Evolutionary conservation across 495 filamentous ascomycete genomes (phyloP), one percentile per base, ranked within the genome.

Genomic region (Penicilliopsis zonata): DNA sequence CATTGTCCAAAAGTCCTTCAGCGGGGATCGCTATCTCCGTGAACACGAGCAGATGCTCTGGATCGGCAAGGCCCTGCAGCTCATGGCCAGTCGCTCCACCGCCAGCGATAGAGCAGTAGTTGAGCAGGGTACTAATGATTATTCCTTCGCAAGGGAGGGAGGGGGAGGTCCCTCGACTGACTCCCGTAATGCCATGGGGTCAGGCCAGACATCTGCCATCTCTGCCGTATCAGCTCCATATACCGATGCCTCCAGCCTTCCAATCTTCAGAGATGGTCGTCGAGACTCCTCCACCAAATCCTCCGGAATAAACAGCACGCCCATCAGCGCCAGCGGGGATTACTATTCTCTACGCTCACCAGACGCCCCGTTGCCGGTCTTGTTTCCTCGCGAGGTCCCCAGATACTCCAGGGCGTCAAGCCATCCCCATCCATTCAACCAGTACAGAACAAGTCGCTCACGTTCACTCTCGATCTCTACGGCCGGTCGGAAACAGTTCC

Each of bases 41-140:
- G 75, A 80, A 46, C 75, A 80, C 44, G 75, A 80, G 46, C 75
- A 80, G 46, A 77, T 77, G 74, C 65, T 76, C 13, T 78, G 74
- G 74, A 67, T 76, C 20, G 68, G 68, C 20, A 76, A 76, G 46
- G 50, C 53, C 5, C 43, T 43, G 15, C 61, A 61, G 30, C 44
- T 54, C 37, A 63, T 59, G 51, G 50, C 54, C 23, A 53, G 34
- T 13, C 49, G 54, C 9, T 37, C 40, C 5, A 46, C 41, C 8
- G 56, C 43, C 22, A 40, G 43, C 18, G 25, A 13, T 12, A 13
- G 14, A 4, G 5, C 5, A 4, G 33, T 41, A 5, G 42, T 39
- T 21, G 57, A 57, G 26, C 51, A n/a, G n/a, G n/a, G n/a, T n/a
- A n/a, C 47, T 0, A 28, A 41, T 0, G 50, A 55, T 24, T 36